Evolutionary conservation across 495 filamentous ascomycete species (phyloP).

Genomic region (Aspergillus incahuasiensis): DNA sequence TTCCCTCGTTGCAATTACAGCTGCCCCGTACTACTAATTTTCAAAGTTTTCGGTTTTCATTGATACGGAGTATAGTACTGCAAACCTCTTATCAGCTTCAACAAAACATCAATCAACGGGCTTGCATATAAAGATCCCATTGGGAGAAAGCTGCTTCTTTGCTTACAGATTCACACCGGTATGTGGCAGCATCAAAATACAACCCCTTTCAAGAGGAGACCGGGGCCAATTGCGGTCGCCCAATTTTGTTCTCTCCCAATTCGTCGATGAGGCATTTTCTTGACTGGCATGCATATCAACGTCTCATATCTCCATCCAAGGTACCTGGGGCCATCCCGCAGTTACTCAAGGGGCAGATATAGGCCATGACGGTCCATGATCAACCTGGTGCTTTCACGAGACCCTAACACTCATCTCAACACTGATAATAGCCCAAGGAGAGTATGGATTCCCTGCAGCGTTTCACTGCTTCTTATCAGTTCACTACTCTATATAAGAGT

Average conservation of each 20-base stretch:
- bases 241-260: neutral
- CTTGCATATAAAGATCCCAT: too few relatives aligned
- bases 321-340: neutral
- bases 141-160: too few relatives aligned
- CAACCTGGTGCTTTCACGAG: neutral
- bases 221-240: neutral
- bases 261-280: conserved; percentile 17
- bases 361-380: neutral
- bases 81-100: neutral
- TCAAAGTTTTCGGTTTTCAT: neutral
- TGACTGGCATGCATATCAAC: conserved; percentile 14
- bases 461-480: neutral
- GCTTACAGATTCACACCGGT: too few relatives aligned
- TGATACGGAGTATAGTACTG: neutral
- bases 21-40: neutral
- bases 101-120: neutral
- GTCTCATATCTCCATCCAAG: neutral
- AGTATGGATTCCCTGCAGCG: neutral
- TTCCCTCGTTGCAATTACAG: conserved; percentile 18
- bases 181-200: too few relatives aligned
- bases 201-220: too few relatives aligned
- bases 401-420: too few relatives aligned
- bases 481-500: neutral
- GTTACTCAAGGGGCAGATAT: neutral
- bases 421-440: neutral